A percentile compares a stretch with the other conserved stretches of the same genome.
Conservation (phyloP, 805 yeast species). For the Hanseniaspora lachancei region DNA sequence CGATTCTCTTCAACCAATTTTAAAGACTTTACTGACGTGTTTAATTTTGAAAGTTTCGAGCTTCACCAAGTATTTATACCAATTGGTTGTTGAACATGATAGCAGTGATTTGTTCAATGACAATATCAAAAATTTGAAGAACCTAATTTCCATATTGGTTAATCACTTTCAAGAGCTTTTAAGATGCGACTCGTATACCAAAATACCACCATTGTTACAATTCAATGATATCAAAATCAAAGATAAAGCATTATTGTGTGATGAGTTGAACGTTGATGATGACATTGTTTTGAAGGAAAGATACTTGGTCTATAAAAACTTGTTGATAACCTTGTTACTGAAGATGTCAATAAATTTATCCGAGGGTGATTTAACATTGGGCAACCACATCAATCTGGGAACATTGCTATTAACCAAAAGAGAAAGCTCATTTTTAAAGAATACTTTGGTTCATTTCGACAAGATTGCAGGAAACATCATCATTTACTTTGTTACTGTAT, state of each 20-base stretch:
- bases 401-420: constrained; percentile 7
- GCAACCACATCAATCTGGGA: constrained; percentile 7
- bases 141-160: neutral
- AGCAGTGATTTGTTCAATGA: constrained; percentile 1
- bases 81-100: neutral
- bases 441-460: neutral
- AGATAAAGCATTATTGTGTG: neutral
- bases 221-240: neutral
- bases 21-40: neutral
- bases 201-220: neutral
- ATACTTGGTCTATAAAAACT: neutral
- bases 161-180: constrained; percentile 8
- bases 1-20: neutral
- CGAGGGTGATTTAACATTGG: constrained; percentile 6
- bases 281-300: constrained; percentile 6
- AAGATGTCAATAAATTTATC: constrained; percentile 5
- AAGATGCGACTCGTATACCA: constrained; percentile 8
- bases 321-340: neutral
- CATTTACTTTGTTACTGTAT: constrained; percentile 15
- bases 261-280: constrained; percentile 6
- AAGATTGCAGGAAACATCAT: constrained; percentile 8
- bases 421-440: neutral
- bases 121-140: constrained; percentile 1
- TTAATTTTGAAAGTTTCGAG: neutral
- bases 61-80: neutral